A percentile compares a stretch with the other conserved stretches of the same genome.
These are phyloP conservation scores for Hydnomerulius pinastri DNA, from an alignment of 768 basidiomycete genomes.

Conservation along the genomic window DNA sequence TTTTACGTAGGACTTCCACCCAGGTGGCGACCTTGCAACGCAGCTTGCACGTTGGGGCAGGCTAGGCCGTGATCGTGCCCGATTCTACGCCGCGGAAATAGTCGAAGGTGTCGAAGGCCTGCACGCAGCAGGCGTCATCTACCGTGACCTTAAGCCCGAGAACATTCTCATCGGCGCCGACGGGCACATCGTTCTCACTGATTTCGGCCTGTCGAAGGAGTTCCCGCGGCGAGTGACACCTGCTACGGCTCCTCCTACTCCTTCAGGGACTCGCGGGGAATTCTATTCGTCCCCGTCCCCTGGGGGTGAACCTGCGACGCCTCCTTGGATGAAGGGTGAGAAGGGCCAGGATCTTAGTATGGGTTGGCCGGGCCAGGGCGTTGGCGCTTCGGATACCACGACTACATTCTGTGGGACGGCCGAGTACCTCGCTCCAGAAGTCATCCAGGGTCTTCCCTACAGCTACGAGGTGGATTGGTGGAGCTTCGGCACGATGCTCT, in stretches of 20 bases:
- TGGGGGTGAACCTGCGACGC: conserved; percentile 46
- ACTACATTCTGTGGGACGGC: conserved; percentile 95
- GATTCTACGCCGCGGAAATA: conserved; percentile 98
- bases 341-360: conserved; percentile 50
- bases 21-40: conserved; percentile 95
- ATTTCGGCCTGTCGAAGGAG: conserved; percentile 94
- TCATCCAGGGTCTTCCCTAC: conserved; percentile 88
- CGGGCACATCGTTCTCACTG: conserved; percentile 96
- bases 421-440: conserved; percentile 95
- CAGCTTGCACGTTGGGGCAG: conserved; percentile 96
- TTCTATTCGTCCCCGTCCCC: conserved; percentile 55
- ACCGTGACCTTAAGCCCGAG: conserved; percentile 96
- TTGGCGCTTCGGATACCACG: conserved; percentile 63
- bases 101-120: conserved; percentile 95
- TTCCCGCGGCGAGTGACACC: conserved; percentile 61
- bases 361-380: conserved; percentile 59
- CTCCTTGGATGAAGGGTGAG: conserved; percentile 78
- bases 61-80: conserved; percentile 87
- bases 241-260: conserved; percentile 58
- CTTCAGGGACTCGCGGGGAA: conserved; percentile 51
- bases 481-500: conserved; percentile 97
- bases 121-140: conserved; percentile 93
- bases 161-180: conserved; percentile 93
- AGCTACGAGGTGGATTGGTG: conserved; percentile 98
- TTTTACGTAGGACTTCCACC: conserved; percentile 78